Base-by-base conservation (phyloP, 2,329 filamentous ascomycete genomes). In the Kalaharituber pfeilii region DNA sequence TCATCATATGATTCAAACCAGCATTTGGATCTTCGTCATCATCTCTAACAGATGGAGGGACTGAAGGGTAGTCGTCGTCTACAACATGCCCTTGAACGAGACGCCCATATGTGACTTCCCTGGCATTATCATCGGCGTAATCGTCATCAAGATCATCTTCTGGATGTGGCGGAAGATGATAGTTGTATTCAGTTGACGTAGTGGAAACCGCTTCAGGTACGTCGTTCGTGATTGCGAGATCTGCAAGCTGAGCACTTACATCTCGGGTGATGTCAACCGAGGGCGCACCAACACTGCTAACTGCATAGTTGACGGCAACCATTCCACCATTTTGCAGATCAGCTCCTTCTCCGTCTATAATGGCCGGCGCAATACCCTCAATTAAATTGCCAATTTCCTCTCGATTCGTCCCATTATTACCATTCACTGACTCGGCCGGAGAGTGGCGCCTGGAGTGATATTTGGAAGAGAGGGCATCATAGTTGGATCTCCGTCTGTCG, bases 11-110 rank as follows among this genome's bases (percentile, higher is more conserved):
- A 47, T 22, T 18, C 6, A 22, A 22, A 20, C 15, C 42, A 36
- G 30, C 30, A n/a, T 36, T 36, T 13, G 84, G 79, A 60, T 94
- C 86, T 3, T 86, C 80, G n/a, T 83, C 77, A 22, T 68, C 67
- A 42, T 66, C 65, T 22, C 75, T 73, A 22, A 71, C 68, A 42
- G 73, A 71, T 11, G 75, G 74, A n/a, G 67, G 67, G 51, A 61
- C 66, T 1, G 87, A 94, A 1, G 84, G 83, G 65, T 87, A 89
- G 66, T 94, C 84, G 66, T 95, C 91, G 59, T 94, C 86, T 9
- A 98, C 91, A 61, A 98, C 83, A 66, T 96, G 91, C 13, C 91
- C 91, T 63, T 95, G 87, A 7, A 96, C 79, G 44, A 98, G 74
- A 52, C 91, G 82, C 8, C 86, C 89, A 56, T 88, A 89, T 42